A percentile compares a stretch with the other conserved stretches of the same genome.
These are phyloP conservation scores for Clonostachys chloroleuca DNA, from an alignment of 2,329 filamentous ascomycete species.

Conservation along the genomic window DNA sequence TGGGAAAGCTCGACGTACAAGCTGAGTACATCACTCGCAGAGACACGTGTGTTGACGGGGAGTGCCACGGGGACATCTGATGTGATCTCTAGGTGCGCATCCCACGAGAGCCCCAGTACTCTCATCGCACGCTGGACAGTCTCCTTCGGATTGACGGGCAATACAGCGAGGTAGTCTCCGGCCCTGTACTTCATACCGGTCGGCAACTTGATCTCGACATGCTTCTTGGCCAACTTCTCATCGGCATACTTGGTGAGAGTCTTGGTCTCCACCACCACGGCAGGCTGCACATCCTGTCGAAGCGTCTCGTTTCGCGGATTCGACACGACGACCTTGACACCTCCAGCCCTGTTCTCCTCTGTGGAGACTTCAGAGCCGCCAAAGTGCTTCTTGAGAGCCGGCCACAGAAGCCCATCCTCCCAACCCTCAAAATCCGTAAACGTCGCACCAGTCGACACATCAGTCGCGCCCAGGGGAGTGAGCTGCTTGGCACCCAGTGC, in stretches of 20 bases:
- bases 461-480: slow-evolving; percentile 39
- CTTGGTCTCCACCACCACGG: slow-evolving; percentile 47
- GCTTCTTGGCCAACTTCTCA: slow-evolving; percentile 49
- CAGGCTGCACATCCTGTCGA: slow-evolving; percentile 55
- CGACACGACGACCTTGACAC: slow-evolving; percentile 38
- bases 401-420: slow-evolving; percentile 47
- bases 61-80: slow-evolving; percentile 40
- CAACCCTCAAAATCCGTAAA: slow-evolving; percentile 59
- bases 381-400: slow-evolving; percentile 33
- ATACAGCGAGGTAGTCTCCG: slow-evolving; percentile 66
- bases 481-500: slow-evolving; percentile 16
- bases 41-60: slow-evolving; percentile 47
- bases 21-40: slow-evolving; percentile 54
- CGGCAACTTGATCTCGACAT: slow-evolving; percentile 61
- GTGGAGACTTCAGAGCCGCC: slow-evolving; percentile 33
- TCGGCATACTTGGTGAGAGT: slow-evolving; percentile 35
- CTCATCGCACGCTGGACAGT: slow-evolving; percentile 55
- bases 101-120: slow-evolving; percentile 60
- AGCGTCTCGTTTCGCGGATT: slow-evolving; percentile 48
- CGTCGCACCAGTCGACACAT: slow-evolving; percentile 54
- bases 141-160: slow-evolving; percentile 59
- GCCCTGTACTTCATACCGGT: slow-evolving; percentile 55
- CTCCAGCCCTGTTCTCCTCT: neutral
- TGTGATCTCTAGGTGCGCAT: slow-evolving; percentile 47
- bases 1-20: slow-evolving; percentile 66